Evolutionary conservation across 345 rosid genomes (phyloP), one percentile per base, ranked within the genome.

Genomic region (Mercurialis annua): DNA sequence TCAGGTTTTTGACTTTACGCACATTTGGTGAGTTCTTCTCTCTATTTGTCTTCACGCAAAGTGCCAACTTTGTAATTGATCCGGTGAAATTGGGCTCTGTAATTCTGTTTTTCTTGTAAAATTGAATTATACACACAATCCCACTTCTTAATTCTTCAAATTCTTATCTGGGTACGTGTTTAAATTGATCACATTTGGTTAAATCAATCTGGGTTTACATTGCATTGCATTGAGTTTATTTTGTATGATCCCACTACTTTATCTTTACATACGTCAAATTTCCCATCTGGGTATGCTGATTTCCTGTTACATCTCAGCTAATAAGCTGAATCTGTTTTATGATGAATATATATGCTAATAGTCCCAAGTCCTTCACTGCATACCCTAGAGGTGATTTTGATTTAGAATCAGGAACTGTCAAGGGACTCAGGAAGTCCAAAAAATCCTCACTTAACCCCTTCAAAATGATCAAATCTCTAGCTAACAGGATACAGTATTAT

Each of bases 321-420:
- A 17, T 40, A 15, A 62, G 77, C 62, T 82, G 73, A 70, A 73
- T 74, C 61, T 44, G 38, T 38, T 23, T 57, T 82, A 88, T 66
- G 78, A 92, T 92, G 98, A 90, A 80, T 65, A 82, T 16, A 50
- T 81, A 79, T 73, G 56, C 87, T 66, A 84, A 75, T 57, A 86
- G 79, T 72, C 77, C 89, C 42, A 89, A 91, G 67, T 71, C 91
- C 58, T 91, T 86, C 73, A 63, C 74, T 73, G 90, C 97, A 46
- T 94, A 94, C 69, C 86, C 92, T 23, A 81, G 86, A 70, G 72
- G 77, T 65, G 96, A 91, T 51, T 83, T 91, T 50, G 99, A 91
- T 75, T 62, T 94, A 78, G 99, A 94, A 76, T 85, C 75, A 10
- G 69, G 85, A 72, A 64, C 82, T 23, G 31, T 78, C 26, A 91